Evolutionary conservation across 345 rosid genomes (phyloP), one percentile per base, ranked within the genome.

Genomic region (Pistacia atlantica): DNA sequence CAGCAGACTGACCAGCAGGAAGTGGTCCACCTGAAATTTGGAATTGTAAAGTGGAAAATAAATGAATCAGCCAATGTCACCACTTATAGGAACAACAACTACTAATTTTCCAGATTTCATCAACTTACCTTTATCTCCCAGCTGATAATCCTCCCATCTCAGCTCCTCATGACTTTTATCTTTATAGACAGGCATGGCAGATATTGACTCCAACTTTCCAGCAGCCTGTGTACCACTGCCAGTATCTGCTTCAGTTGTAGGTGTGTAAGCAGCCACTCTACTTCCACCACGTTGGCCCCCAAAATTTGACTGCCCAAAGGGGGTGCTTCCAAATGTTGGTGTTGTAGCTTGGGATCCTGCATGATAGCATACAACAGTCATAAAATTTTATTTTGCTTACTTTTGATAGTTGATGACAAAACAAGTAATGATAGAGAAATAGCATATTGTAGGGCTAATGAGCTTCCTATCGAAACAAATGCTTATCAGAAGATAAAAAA

Each of bases 61-160:
- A 45, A 2, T 28, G 20, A 64, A 56, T 65, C 72, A 69, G 22
- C 67, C 56, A 64, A 12, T 20, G 73, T 59, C 45, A 80, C 35
- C 58, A 18, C 35, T 5, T 69, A 62, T 35, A 46, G 72, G 45
- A 51, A 65, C 38, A 64, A 77, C n/a, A 45, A 62, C 11, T 22
- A 49, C 59, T 35, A 60, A 28, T 12, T 13, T 73, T 4, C 35
- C 59, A n/a, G 35, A 12, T n/a, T 69, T 55, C n/a, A 63, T 48
- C 59, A 38, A 55, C 38, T 62, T 80, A 93, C 99, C 98, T 92
- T 94, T 94, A 83, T 97, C 99, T 85, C 99, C 99, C 72, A 73
- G 81, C 77, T 97, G 99, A 78, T 91, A 92, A 77, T 97, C 99
- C 81, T 90, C 99, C 98, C 97, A 91, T 77, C 97, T 84, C 69